phyloP scores from a whole-genome alignment of 139 green algal genomes.

The Haematococcus sp. region DNA sequence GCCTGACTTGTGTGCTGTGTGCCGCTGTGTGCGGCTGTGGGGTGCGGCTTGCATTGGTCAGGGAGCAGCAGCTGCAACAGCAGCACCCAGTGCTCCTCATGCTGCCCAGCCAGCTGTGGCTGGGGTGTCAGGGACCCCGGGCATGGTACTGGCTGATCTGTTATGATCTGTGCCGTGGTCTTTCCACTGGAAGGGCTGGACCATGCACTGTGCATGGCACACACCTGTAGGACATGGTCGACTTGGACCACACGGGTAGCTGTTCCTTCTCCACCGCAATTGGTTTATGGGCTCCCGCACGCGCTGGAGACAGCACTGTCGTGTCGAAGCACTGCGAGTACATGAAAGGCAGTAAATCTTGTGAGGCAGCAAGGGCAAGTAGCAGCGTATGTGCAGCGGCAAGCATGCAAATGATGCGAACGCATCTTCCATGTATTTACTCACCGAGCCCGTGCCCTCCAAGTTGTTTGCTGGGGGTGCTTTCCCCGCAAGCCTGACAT shows the following conservation, averaged over 20 bases:
- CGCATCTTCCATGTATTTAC: not conserved
- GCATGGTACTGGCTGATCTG: too few relatives aligned
- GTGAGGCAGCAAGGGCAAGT: not conserved
- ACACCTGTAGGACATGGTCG: constrained; percentile 58
- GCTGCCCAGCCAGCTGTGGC: too few relatives aligned
- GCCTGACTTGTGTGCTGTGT: not conserved
- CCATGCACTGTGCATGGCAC: too few relatives aligned
- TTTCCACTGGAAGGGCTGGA: too few relatives aligned
- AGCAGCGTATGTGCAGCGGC: not conserved
- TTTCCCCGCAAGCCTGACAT: constrained; percentile 59
- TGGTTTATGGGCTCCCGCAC: constrained; percentile 50
- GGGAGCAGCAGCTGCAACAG: too few relatives aligned
- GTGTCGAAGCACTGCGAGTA: constrained; percentile 68
- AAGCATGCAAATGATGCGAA: not conserved
- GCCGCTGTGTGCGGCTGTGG: not conserved
- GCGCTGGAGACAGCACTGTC: constrained; percentile 35
- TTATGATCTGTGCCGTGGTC: too few relatives aligned
- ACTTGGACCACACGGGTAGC: constrained; percentile 62
- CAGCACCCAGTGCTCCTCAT: too few relatives aligned
- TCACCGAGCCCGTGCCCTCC: constrained; percentile 57
- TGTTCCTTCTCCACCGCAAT: constrained; percentile 35
- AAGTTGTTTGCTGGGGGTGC: constrained; percentile 24
- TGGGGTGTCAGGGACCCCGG: too few relatives aligned
- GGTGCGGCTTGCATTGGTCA: too few relatives aligned
- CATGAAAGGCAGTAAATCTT: not conserved